Conservation (phyloP, 768 basidiomycete species). For the Mycena latifolia region DNA sequence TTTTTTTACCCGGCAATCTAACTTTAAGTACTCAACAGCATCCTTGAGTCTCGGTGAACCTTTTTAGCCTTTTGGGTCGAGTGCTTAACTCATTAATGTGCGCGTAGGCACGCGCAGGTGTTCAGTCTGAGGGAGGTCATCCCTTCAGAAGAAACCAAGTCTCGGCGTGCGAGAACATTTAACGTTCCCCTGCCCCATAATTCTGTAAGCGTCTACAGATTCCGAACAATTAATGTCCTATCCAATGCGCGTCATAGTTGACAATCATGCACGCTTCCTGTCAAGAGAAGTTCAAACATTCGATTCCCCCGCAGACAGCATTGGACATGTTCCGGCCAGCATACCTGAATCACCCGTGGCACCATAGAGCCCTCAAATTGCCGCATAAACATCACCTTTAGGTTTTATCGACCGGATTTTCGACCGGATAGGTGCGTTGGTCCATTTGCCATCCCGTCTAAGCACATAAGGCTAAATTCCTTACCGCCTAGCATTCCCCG, state of each 20-base stretch:
- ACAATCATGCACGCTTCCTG: slow-evolving; percentile 91
- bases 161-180: slow-evolving; percentile 76
- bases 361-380: slow-evolving; percentile 66
- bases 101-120: slow-evolving; percentile 70
- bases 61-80: background rate
- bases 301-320: slow-evolving; percentile 76
- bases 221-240: slow-evolving; percentile 11
- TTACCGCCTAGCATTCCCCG: slow-evolving; percentile 62
- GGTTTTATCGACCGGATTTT: slow-evolving; percentile 90
- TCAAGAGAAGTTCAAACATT: slow-evolving; percentile 87
- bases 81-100: background rate
- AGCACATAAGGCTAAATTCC: background rate
- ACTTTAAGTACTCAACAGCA: slow-evolving; percentile 49
- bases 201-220: slow-evolving; percentile 62
- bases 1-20: too few species aligned
- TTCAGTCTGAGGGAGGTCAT: slow-evolving; percentile 87
- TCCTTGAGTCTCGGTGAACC: slow-evolving; percentile 81
- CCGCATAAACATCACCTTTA: slow-evolving; percentile 89
- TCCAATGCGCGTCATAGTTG: slow-evolving; percentile 56
- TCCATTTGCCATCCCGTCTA: background rate
- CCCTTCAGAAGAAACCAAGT: slow-evolving; percentile 67
- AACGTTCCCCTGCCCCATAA: slow-evolving; percentile 85
- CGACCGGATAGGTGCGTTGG: slow-evolving; percentile 53
- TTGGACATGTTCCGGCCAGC: slow-evolving; percentile 81
- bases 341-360: slow-evolving; percentile 49